Base-by-base conservation (phyloP, 2,329 filamentous ascomycete genomes). In the Paraconiothyrium sp. region DNA sequence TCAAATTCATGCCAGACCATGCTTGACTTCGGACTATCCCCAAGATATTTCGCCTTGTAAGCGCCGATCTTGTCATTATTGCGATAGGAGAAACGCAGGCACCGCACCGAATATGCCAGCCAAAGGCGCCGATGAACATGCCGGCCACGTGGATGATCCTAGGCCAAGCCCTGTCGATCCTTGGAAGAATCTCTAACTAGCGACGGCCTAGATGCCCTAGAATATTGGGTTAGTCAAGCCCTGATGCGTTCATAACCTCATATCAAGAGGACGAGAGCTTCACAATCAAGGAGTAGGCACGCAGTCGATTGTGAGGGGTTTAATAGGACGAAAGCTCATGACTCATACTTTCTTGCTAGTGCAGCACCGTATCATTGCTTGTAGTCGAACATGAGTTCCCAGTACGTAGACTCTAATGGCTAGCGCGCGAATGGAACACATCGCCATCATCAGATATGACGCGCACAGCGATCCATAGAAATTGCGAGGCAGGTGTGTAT, bases 81-180 rank as follows among this genome's bases (percentile, higher is more conserved):
- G 51, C 58, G 58, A 64, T 13, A 59, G 14, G 9, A 16, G n/a
- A 57, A 64, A 54, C n/a, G 55, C 55, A 6, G 55, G 51, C 10
- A 39, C 58, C 13, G 58, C 58, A 30, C 58, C 51, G 22, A 59
- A 59, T 20, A 64, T 11, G 1, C 62, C 62, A 1, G 62, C n/a
- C 27, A 59, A 64, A 64, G 30, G 61, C 61, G 20, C 58, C 58
- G 58, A 61, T 58, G 30, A 30, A 30, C 27, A 58, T 16, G 32
- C 54, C 55, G 7, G 51, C 58, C 9, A 63, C 1, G 10, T 59
- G 22, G 46, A 60, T 54, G 13, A 44, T 34, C 20, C 54, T 34
- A 6, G 44, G 54, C 16, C 60, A 44, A 1, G 46, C 54, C 4
- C 54, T 54, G 32, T 60, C 58, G 10, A 60, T 51, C 3, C 35